Base-by-base conservation (phyloP, 1,284 basidiomycete species). In the Ganoderma lingzhi region DNA sequence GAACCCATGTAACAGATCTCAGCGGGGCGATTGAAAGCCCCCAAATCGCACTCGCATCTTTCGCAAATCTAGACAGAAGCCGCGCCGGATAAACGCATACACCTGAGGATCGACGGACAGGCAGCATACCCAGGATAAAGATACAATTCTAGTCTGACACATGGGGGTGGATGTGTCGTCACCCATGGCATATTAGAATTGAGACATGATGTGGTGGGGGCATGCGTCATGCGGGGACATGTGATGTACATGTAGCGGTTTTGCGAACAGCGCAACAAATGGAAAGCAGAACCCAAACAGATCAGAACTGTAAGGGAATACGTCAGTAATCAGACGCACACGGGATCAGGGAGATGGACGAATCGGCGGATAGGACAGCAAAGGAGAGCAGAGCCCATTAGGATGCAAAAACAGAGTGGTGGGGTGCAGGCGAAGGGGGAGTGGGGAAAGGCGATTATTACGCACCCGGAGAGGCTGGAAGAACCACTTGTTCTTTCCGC, bases 401-500 rank as follows among this genome's bases (percentile, higher is more conserved):
- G 23, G 44, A 58, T 17, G 30, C 17, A 28, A 19, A 17, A 19
- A n/a, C 23, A n/a, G 4, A 9, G 45, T 6, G 5, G 45, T 19
- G 8, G 45, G 17, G 19, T 6, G 19, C 5, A n/a, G 23, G 8
- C 17, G 19, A 14, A 28, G 10, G 45, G 44, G n/a, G 10, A 23
- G 30, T n/a, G 6, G 23, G 23, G 23, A 23, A 63, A 9, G 12
- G 55, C 17, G 39, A 59, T n/a, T 15, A 3, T 44, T 63, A 85
- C 91, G 76, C 81, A 94, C 93, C 78, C 90, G 88, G 70, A 95
- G 88, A 70, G 90, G 79, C 74, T 90, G 88, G 90, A 96, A 95
- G 89, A 96, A 97, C 96, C 96, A 97, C 83, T 92, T 92, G 90
- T 97, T 97, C 89, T 96, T 96, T 71, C 96, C 96, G 70, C 87